These are phyloP conservation scores for Chiua virens DNA, from an alignment of 768 basidiomycete species.

Conservation along the genomic window DNA sequence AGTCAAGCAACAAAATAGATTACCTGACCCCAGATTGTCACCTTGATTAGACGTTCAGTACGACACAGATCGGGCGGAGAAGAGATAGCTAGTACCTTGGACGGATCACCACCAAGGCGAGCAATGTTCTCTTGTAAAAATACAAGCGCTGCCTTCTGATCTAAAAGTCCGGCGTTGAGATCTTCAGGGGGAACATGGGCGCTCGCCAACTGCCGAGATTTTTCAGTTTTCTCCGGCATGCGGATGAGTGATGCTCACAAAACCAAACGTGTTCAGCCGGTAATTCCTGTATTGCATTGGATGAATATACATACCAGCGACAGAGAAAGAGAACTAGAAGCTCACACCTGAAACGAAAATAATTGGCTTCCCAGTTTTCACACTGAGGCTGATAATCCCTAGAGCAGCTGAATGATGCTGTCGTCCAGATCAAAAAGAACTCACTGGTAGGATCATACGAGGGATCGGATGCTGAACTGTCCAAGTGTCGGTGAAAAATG, in stretches of 20 bases:
- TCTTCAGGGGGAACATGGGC: slow-evolving; percentile 43
- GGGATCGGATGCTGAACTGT: slow-evolving; percentile 17
- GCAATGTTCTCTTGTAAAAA: slow-evolving; percentile 68
- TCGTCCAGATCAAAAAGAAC: not conserved
- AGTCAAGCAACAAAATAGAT: not conserved
- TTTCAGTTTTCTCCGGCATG: slow-evolving; percentile 7
- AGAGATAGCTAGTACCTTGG: slow-evolving; percentile 37
- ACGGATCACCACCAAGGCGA: slow-evolving; percentile 62
- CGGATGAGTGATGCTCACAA: slow-evolving; percentile 1
- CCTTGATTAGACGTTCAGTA: slow-evolving; percentile 3
- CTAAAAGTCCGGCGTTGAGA: slow-evolving; percentile 58
- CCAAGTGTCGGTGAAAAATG: not conserved
- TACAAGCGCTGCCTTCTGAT: slow-evolving; percentile 56
- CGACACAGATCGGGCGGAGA: not conserved
- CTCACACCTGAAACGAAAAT: slow-evolving; percentile 19
- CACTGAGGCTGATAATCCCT: slow-evolving; percentile 14
- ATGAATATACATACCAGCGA: not conserved
- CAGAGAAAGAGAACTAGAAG: not conserved
- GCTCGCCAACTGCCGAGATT: slow-evolving; percentile 44
- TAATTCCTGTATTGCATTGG: slow-evolving; percentile 9
- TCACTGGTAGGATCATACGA: slow-evolving; percentile 14
- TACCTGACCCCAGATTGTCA: slow-evolving; percentile 23
- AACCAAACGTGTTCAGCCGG: slow-evolving; percentile 18
- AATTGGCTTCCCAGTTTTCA: slow-evolving; percentile 11
- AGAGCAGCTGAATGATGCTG: not conserved